Conservation (phyloP, 441 rosid genomes). For the Eruca vesicaria region DNA sequence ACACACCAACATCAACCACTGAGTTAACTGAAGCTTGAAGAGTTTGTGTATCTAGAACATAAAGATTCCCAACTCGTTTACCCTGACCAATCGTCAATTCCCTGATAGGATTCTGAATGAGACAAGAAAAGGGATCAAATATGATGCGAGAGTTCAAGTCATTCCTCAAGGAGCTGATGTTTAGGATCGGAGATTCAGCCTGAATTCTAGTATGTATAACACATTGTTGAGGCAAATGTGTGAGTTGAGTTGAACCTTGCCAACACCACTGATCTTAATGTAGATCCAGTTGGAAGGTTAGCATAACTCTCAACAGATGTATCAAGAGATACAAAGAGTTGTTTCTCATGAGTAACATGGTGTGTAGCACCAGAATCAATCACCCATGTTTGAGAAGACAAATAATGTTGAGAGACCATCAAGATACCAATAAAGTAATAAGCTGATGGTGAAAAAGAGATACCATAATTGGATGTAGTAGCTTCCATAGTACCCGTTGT, state of each 20-base stretch:
- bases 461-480: not conserved
- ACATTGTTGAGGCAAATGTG: not conserved
- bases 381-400: not conserved
- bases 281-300: not conserved
- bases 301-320: not conserved
- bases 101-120: not conserved
- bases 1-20: not conserved
- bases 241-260: not conserved
- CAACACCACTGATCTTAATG: not conserved
- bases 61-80: not conserved
- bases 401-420: not conserved
- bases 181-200: not conserved
- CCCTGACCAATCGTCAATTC: not conserved
- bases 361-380: not conserved
- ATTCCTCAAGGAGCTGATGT: not conserved
- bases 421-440: not conserved
- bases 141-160: not conserved
- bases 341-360: not conserved
- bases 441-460: not conserved
- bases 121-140: not conserved
- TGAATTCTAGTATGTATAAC: not conserved
- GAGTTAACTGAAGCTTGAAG: not conserved
- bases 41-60: not conserved
- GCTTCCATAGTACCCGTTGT: not conserved
- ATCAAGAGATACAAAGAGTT: not conserved